These are phyloP conservation scores for Microsporum audouinii DNA, from an alignment of 2,329 filamentous ascomycete species.

Conservation along the genomic window DNA sequence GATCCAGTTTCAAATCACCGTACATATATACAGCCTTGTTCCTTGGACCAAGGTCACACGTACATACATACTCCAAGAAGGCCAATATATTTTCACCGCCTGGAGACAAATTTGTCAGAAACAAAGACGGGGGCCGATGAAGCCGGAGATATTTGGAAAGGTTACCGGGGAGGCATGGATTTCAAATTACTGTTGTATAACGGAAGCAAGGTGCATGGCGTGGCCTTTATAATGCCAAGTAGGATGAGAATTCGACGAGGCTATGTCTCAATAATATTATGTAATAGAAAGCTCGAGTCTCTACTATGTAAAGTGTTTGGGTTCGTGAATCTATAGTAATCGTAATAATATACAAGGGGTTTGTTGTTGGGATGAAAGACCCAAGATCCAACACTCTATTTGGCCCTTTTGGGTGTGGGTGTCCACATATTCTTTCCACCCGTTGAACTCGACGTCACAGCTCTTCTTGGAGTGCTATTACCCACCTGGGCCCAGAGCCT, in stretches of 20 bases:
- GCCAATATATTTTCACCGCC: not conserved
- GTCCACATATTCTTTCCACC: constrained; percentile 31
- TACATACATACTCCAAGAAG: not conserved
- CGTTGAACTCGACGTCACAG: constrained; percentile 8
- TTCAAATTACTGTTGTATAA: not conserved
- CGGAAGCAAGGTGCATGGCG: not conserved
- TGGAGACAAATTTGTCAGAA: not conserved
- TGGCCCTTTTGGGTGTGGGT: constrained; percentile 24
- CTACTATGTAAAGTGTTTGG: not conserved
- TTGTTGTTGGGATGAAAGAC: not conserved
- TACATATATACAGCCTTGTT: not conserved
- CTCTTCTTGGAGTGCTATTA: constrained; percentile 23
- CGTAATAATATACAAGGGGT: not conserved
- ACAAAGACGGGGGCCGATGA: not conserved
- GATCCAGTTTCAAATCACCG: not conserved
- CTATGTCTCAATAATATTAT: not conserved
- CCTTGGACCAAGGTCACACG: not conserved
- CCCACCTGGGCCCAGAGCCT: constrained; percentile 32
- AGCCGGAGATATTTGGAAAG: not conserved
- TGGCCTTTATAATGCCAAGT: not conserved
- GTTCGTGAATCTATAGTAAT: not conserved
- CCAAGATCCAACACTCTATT: constrained; percentile 9
- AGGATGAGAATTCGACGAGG: not conserved
- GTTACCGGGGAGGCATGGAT: not conserved
- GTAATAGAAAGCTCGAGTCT: not conserved